These are phyloP conservation scores for Gloeostereum incarnatum DNA, from an alignment of 768 basidiomycete genomes.

Conservation along the genomic window DNA sequence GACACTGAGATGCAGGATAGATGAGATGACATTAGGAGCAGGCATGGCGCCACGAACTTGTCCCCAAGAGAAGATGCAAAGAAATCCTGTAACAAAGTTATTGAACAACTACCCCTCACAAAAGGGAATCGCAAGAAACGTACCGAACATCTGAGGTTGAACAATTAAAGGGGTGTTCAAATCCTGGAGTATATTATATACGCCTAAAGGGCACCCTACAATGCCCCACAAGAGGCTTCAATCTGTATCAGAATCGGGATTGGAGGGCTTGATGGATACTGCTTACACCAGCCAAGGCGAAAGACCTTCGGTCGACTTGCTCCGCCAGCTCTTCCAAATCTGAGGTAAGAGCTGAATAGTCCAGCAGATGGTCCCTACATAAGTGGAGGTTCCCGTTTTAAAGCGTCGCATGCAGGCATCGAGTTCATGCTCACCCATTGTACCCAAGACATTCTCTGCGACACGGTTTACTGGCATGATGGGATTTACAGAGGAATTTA, in stretches of 20 bases:
- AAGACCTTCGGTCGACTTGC: constrained; percentile 60
- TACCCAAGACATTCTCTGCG: constrained; percentile 63
- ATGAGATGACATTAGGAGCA: no score
- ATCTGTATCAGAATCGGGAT: background rate
- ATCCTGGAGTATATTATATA: constrained; percentile 54
- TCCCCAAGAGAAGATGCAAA: constrained; percentile 52
- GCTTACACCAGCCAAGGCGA: constrained; percentile 60
- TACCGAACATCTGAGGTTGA: constrained; percentile 58
- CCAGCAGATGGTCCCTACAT: constrained; percentile 56
- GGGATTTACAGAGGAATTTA: no score
- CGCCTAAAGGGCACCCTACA: constrained; percentile 49
- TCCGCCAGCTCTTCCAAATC: constrained; percentile 62
- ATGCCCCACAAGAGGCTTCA: constrained; percentile 53
- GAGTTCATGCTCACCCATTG: constrained; percentile 48
- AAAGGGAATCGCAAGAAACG: no score
- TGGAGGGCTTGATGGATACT: background rate
- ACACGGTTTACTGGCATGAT: constrained; percentile 41
- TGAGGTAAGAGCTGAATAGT: constrained; percentile 61
- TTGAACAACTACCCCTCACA: no score
- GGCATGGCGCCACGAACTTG: no score
- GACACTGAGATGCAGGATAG: no score
- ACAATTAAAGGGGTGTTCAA: constrained; percentile 67
- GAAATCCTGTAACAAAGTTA: no score
- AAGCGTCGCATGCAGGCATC: background rate
- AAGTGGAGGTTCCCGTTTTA: background rate